These are phyloP conservation scores for Zygosaccharomyces sapae DNA, from an alignment of 1,139 yeast genomes.

Conservation along the genomic window DNA sequence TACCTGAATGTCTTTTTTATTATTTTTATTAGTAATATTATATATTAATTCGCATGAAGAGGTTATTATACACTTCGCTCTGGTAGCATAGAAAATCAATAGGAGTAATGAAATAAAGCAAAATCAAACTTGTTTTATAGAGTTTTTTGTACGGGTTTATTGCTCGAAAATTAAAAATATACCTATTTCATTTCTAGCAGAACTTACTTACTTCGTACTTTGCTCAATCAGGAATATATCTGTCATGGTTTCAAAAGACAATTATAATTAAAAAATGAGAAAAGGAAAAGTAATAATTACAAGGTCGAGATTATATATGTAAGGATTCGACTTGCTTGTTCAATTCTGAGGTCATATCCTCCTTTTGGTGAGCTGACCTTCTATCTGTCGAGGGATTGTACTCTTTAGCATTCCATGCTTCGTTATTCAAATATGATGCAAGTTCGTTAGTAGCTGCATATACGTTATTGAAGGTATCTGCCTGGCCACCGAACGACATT, in stretches of 20 bases:
- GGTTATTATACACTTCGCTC: too few relatives aligned
- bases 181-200: too few relatives aligned
- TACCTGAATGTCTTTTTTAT: background rate
- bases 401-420: constrained; percentile 28
- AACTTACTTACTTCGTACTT: too few relatives aligned
- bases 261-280: too few relatives aligned
- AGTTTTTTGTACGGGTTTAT: too few relatives aligned
- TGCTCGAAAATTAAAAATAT: too few relatives aligned
- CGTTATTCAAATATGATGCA: constrained; percentile 33
- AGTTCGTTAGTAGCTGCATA: constrained; percentile 32
- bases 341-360: background rate
- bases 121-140: too few relatives aligned
- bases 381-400: constrained; percentile 4
- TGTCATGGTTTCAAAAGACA: too few relatives aligned
- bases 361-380: constrained; percentile 2
- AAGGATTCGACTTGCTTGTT: constrained; percentile 5
- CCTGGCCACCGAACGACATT: constrained; percentile 41
- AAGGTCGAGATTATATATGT: constrained; percentile 1
- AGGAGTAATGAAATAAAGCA: too few relatives aligned
- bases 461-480: constrained; percentile 26
- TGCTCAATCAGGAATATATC: too few relatives aligned
- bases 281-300: background rate
- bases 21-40: background rate
- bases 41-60: too few relatives aligned
- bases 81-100: too few relatives aligned